Evolutionary conservation across 495 filamentous ascomycete species (phyloP), one percentile per base, ranked within the genome.

Genomic region (Penicillium bovifimosum): DNA sequence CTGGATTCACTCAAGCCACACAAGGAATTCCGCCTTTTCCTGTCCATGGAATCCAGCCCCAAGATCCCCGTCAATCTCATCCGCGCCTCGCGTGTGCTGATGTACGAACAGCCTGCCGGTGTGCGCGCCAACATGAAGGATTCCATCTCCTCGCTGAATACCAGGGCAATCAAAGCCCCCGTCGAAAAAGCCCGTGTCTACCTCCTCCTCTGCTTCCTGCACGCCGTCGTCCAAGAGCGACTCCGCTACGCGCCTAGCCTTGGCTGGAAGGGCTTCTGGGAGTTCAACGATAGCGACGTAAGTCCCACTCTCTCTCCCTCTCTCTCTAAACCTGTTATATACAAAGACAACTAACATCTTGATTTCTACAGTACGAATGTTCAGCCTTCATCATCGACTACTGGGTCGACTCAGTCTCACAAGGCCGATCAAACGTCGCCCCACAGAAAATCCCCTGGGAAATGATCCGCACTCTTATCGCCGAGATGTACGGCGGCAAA

Each of bases 211-310:
- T 92, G 88, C 6, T 97, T 97, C 80, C 65, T 97, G 53, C 93
- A 99, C 61, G 93, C 95, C 10, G 92, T 99, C 10, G 81, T 99
- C 28, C 93, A 99, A 69, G 93, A 99, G 67, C 77, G 93, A 60
- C 77, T 99, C 55, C 88, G 93, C 52, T 99, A 99, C 63, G 92
- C 91, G 16, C 95, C 93, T 2, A 93, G 80, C 45, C 79, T 99
- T 49, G 93, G 93, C 46, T 97, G 95, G 93, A 96, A 96, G 75
- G 89, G 90, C 50, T 96, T 96, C 79, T 99, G 93, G 93, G 93
- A 99, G 73, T 99, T 99, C 66, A 99, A 99, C 64, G 93, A 99
- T 68, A 95, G 91, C 58, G 93, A 98, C 71, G 91, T 96, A 81
- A 86, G 91, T 52, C n/a, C n/a, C n/a, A 49, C 40, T 44, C 28